Base-by-base conservation (phyloP, 768 basidiomycete genomes). In the Panellus pusillus region DNA sequence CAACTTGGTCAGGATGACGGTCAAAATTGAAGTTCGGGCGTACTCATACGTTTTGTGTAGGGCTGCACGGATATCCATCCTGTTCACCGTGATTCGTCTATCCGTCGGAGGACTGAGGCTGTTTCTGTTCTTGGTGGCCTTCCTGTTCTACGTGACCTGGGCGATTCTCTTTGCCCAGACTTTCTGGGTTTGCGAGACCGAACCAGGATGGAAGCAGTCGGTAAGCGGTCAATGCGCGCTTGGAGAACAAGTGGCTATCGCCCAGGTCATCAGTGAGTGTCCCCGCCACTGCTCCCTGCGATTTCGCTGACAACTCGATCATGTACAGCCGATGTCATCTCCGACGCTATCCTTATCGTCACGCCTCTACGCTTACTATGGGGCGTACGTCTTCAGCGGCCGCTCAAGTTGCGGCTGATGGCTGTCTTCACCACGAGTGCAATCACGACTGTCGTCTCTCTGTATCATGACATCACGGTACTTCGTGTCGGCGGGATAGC, bases 401-500 rank as follows among this genome's bases (percentile, higher is more conserved):
- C 70, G 0, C 72, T 74, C 15, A 66, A 71, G 8, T 70, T 74
- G 19, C 71, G 71, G 11, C 61, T 74, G 41, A 62, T 75, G 54
- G 60, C 79, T 32, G 71, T 78, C 38, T 78, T 79, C 63, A 76
- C 76, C 7, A 63, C 78, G 14, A 73, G 72, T 20, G 68, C 76
- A 45, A 58, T 72, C 43, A 74, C 71, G 13, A 73, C 70, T 18
- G 62, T 70, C 15, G 65, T 73, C 44, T 72, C 70, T 47, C 62
- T 69, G 12, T 68, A 72, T 11, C 77, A 75, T 31, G 71, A 70
- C 0, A 62, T 68, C 47, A 64, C 69, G 54, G 63, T 77, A 28
- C 57, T 68, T 3, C 54, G 27, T 9, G 52, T 53, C 31, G 63
- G 64, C 12, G 66, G 65, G 2, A 27, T 67, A 4, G 47, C 53